Evolutionary conservation across 2,329 filamentous ascomycete species (phyloP).

Genomic region (Sclerotinia minor): DNA sequence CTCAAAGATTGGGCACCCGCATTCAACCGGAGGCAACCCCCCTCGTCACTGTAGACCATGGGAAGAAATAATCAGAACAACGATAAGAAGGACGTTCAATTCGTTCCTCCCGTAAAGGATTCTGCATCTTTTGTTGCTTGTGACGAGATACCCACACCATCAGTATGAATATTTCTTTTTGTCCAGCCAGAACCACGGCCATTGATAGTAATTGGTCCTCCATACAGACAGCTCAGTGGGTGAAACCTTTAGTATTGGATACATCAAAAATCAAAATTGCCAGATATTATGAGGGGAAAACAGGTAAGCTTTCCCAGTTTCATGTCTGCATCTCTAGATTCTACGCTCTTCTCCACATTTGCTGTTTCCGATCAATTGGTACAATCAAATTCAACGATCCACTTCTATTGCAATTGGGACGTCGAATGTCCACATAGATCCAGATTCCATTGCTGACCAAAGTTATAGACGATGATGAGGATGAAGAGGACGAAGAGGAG

Average conservation of each 20-base stretch:
- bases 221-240: slow-evolving; percentile 23
- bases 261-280: slow-evolving; percentile 28
- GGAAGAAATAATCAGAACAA: slow-evolving; percentile 19
- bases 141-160: slow-evolving; percentile 30
- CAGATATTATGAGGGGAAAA: slow-evolving; percentile 20
- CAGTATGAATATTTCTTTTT: slow-evolving; percentile 41
- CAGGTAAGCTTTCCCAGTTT: slow-evolving; percentile 19
- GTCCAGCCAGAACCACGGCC: slow-evolving; percentile 36
- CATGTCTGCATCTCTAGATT: slow-evolving; percentile 6
- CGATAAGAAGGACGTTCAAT: slow-evolving; percentile 37
- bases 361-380: neutral
- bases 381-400: neutral
- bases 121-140: slow-evolving; percentile 28
- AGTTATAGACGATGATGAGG: slow-evolving; percentile 8
- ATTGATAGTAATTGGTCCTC: slow-evolving; percentile 31
- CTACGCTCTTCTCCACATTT: slow-evolving; percentile 1
- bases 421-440: neutral
- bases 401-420: slow-evolving; percentile 8
- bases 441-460: slow-evolving; percentile 10
- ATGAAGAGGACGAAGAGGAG: slow-evolving; percentile 5
- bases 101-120: slow-evolving; percentile 27
- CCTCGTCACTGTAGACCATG: slow-evolving; percentile 26
- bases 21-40: slow-evolving; percentile 35
- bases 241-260: slow-evolving; percentile 27
- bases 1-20: slow-evolving; percentile 36